phyloP scores from a whole-genome alignment of 805 yeast species.

The Lipomyces sp. region DNA sequence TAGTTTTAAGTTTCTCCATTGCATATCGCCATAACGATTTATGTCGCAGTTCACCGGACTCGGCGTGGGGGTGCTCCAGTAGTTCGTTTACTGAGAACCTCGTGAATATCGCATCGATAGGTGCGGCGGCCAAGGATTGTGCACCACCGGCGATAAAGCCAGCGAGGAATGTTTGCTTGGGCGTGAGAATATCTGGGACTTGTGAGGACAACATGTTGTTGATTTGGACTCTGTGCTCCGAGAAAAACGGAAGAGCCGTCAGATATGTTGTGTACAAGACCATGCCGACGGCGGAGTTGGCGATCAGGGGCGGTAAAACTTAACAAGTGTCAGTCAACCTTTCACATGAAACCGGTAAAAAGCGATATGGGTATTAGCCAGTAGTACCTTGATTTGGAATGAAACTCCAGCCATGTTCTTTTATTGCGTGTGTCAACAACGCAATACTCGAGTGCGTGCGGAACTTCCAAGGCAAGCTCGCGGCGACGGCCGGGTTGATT shows the following conservation, averaged over 20 bases:
- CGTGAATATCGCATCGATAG: conserved; percentile 87
- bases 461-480: conserved; percentile 47
- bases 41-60: conserved; percentile 41
- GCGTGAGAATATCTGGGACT: conserved; percentile 53
- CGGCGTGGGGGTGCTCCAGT: conserved; percentile 46
- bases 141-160: conserved; percentile 86
- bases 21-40: conserved; percentile 81
- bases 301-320: conserved; percentile 83
- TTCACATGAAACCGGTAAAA: background rate
- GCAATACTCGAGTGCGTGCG: conserved; percentile 82
- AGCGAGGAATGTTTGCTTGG: conserved; percentile 59
- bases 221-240: conserved; percentile 6
- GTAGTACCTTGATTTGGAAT: conserved; percentile 66
- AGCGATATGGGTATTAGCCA: background rate
- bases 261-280: conserved; percentile 84
- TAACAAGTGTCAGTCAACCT: conserved; percentile 35
- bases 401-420: conserved; percentile 81
- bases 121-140: conserved; percentile 91
- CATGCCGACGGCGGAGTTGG: conserved; percentile 87
- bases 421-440: conserved; percentile 69
- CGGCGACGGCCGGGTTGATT: conserved; percentile 43
- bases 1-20: conserved; percentile 63
- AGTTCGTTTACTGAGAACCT: conserved; percentile 79
- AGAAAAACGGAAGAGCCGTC: conserved; percentile 43
- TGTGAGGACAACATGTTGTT: conserved; percentile 10